A percentile compares a stretch with the other conserved stretches of the same genome.
Conservation (phyloP, 1,284 basidiomycete genomes). For the Malassezia furfur region DNA sequence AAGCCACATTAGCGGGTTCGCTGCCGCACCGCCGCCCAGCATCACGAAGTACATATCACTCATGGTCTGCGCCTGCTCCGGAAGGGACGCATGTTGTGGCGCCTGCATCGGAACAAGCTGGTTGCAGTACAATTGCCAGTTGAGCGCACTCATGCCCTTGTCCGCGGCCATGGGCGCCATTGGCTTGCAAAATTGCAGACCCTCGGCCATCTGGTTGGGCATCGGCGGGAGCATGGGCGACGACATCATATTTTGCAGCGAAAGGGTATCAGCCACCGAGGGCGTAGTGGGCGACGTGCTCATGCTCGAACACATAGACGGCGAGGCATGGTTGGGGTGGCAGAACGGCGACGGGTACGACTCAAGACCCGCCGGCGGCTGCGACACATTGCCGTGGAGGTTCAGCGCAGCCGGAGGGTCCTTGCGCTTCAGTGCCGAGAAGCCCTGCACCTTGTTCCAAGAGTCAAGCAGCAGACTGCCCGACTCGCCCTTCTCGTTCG, state of each 20-base stretch:
- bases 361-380: background rate
- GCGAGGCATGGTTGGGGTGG: background rate
- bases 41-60: background rate
- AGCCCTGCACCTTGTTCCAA: constrained; percentile 14
- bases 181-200: background rate
- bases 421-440: constrained; percentile 8
- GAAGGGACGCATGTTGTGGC: background rate
- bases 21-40: background rate
- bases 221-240: background rate
- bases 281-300: constrained; percentile 2
- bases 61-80: no score
- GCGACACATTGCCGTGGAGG: background rate
- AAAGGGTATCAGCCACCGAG: background rate
- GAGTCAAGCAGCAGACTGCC: background rate
- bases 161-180: background rate
- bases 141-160: background rate
- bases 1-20: background rate
- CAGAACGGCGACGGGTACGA: background rate
- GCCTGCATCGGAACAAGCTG: background rate
- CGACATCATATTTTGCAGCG: background rate
- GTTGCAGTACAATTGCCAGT: background rate
- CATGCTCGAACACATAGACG: background rate
- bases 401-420: constrained; percentile 8
- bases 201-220: background rate
- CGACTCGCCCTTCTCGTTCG: background rate